Conservation (phyloP, 176 grass and related monocot species). For the Saccharum spontaneum region DNA sequence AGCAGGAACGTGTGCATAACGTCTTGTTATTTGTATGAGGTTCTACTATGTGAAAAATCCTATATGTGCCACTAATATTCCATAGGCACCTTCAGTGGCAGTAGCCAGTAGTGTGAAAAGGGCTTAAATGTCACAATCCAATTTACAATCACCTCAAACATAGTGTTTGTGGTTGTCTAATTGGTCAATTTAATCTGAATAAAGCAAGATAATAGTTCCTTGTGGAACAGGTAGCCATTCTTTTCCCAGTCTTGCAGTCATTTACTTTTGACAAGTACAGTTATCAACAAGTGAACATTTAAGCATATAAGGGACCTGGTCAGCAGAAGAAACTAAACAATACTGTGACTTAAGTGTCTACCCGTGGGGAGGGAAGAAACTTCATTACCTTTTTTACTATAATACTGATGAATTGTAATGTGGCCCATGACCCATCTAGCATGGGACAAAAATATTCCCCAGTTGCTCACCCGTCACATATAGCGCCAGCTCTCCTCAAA, state of each 20-base stretch:
- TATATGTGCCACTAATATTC: not conserved
- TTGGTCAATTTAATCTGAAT: not conserved
- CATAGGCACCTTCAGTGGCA: slow-evolving; percentile 3
- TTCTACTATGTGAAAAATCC: not conserved
- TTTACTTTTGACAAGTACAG: not conserved
- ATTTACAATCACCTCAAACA: not conserved
- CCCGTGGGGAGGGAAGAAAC: not conserved
- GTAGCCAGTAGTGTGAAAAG: not conserved
- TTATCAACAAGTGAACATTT: not conserved
- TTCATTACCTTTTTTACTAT: not conserved
- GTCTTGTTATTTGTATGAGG: slow-evolving; percentile 5
- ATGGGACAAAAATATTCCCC: not conserved
- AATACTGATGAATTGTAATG: not conserved
- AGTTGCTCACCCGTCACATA: not conserved
- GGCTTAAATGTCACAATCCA: not conserved
- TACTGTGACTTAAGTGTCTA: not conserved
- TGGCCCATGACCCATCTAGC: not conserved
- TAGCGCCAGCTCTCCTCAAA: not conserved
- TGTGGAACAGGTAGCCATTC: not conserved
- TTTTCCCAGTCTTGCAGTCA: not conserved
- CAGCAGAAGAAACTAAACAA: not conserved
- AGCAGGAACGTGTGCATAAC: not conserved
- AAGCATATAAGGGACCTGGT: not conserved
- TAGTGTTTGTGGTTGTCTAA: not conserved
- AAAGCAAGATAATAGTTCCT: not conserved